Conservation (phyloP, 257 asterid genomes). For the Plantago major region DNA sequence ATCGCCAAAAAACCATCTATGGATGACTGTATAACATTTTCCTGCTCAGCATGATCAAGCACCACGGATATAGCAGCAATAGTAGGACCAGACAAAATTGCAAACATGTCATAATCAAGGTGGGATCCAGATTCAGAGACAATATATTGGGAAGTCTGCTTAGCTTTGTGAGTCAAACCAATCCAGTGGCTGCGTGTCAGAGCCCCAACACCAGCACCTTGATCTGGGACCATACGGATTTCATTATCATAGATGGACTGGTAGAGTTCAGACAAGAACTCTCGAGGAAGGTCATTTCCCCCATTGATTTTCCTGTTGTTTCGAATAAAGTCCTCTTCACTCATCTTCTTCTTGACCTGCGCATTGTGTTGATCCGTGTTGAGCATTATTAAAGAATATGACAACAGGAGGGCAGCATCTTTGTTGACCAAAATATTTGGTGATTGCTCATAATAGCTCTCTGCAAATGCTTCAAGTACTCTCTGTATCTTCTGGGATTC, state of each 20-base stretch:
- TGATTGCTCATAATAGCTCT: constrained; percentile 79
- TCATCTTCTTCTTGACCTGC: constrained; percentile 98
- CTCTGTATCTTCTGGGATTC: constrained; percentile 96
- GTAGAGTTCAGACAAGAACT: constrained; percentile 69
- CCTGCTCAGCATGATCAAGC: constrained; percentile 80
- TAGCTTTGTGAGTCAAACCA: constrained; percentile 71
- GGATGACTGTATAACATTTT: constrained; percentile 58
- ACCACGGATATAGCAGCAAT: constrained; percentile 90
- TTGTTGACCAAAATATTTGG: constrained; percentile 70
- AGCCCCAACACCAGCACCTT: constrained; percentile 43
- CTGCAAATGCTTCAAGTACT: constrained; percentile 93
- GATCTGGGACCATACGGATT: constrained; percentile 79
- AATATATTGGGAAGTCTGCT: constrained; percentile 59
- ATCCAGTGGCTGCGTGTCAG: constrained; percentile 82
- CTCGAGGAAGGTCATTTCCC: constrained; percentile 91
- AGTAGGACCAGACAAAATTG: constrained; percentile 74
- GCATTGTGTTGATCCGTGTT: constrained; percentile 91
- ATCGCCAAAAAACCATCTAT: constrained; percentile 78
- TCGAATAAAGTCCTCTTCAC: constrained; percentile 85
- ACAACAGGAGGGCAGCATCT: constrained; percentile 83
- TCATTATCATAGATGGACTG: constrained; percentile 82
- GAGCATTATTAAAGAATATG: constrained; percentile 85
- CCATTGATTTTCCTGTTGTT: constrained; percentile 86
- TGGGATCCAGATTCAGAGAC: constrained; percentile 49
- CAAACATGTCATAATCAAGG: constrained; percentile 79